Evolutionary conservation across 139 green algal species (phyloP), one percentile per base, ranked within the genome.

Genomic region (Limnomonas spitsbergensis): DNA sequence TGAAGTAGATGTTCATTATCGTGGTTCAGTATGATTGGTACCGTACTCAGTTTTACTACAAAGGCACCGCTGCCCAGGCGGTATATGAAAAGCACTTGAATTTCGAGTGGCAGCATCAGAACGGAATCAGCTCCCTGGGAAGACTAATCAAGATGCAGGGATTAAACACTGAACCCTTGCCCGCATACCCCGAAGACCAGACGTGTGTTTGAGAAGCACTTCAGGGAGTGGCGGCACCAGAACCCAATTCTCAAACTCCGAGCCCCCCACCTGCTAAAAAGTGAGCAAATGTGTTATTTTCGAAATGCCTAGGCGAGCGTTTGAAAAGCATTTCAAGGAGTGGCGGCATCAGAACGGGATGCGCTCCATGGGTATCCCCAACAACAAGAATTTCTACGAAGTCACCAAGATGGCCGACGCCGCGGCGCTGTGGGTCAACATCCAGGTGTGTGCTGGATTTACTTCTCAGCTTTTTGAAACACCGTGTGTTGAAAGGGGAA

Each of bases 271-370:
- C n/a, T n/a, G n/a, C n/a, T n/a, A n/a, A n/a, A n/a, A n/a, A n/a
- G n/a, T n/a, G n/a, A n/a, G n/a, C n/a, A n/a, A n/a, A n/a, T n/a
- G n/a, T n/a, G n/a, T n/a, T n/a, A n/a, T n/a, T n/a, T n/a, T n/a
- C n/a, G n/a, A n/a, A n/a, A n/a, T n/a, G n/a, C n/a, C n/a, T 32
- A 91, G 96, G 35, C 83, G 96, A 6, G 96, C 93, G 27, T 99
- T 95, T 84, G 96, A 99, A 89, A 89, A 89, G 38, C 96, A 99
- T 88, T 99, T 99, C 91, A 94, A 91, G 75, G 94, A 99, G 86
- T 92, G 79, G 77, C 84, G 89, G 32, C 96, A 99, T 79, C 83
- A 91, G 78, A 89, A 95, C 68, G 95, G 93, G 81, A 97, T 99
- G 94, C 88, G 90, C 36, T 92, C 92, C 3, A 90, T 99, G 75